These are phyloP conservation scores for Rugiboletus extremiorientalis DNA, from an alignment of 1,284 basidiomycete species.

Conservation along the genomic window DNA sequence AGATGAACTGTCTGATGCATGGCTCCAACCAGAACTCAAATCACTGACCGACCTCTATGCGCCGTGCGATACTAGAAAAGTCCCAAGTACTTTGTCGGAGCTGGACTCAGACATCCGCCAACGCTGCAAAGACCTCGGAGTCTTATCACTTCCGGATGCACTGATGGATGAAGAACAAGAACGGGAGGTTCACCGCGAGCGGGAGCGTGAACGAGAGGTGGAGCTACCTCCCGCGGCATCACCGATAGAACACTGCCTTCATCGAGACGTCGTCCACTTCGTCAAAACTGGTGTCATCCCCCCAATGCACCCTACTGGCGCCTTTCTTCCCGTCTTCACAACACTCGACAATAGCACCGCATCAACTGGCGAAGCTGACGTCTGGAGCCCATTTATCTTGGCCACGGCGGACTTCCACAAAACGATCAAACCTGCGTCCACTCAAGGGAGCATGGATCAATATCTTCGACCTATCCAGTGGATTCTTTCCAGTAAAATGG, in stretches of 20 bases:
- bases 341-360: conserved; percentile 4
- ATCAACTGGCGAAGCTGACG: neutral
- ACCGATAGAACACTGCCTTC: neutral
- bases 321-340: conserved; percentile 6
- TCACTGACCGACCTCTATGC: conserved; percentile 39
- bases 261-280: conserved; percentile 18
- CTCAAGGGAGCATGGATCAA: conserved; percentile 13
- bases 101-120: conserved; percentile 11
- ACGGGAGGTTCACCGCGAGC: neutral
- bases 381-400: conserved; percentile 17
- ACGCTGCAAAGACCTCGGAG: neutral
- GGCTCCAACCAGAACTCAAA: conserved; percentile 38
- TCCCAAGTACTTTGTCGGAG: neutral
- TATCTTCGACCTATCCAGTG: conserved; percentile 42
- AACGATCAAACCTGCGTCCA: neutral
- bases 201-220: neutral
- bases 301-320: neutral
- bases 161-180: conserved; percentile 5
- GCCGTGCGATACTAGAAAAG: neutral
- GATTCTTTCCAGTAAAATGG: conserved; percentile 33
- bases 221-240: neutral
- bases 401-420: conserved; percentile 28
- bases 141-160: neutral
- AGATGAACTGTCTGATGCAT: conserved; percentile 21
- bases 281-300: conserved; percentile 17